Percentiles rank a stretch among this genome's conserved stretches.
These are phyloP conservation scores for Nicotiana knightiana DNA, from an alignment of 257 asterid genomes.

Conservation along the genomic window DNA sequence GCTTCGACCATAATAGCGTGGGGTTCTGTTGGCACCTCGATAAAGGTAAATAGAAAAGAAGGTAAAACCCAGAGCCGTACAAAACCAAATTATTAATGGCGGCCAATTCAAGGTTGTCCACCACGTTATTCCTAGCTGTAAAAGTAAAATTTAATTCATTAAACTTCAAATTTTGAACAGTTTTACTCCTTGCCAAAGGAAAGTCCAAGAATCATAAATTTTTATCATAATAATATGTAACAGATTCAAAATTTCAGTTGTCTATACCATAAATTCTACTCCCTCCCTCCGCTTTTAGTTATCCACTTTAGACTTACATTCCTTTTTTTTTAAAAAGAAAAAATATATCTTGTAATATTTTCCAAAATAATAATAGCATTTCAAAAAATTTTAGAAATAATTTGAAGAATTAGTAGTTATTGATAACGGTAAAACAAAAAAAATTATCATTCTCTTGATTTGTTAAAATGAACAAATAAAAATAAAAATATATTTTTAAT, in stretches of 20 bases:
- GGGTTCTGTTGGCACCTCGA: slow-evolving; percentile 18
- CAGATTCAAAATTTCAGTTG: background rate
- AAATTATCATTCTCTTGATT: too few species aligned
- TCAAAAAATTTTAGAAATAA: too few species aligned
- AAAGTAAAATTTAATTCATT: slow-evolving; percentile 5
- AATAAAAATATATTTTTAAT: too few species aligned
- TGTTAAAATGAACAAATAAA: too few species aligned
- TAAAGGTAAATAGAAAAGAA: slow-evolving; percentile 30
- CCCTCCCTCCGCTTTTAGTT: too few species aligned
- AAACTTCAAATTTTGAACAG: background rate
- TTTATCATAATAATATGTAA: background rate
- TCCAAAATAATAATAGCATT: too few species aligned
- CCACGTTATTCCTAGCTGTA: slow-evolving; percentile 71
- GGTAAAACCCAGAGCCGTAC: slow-evolving; percentile 46
- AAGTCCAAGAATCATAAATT: background rate
- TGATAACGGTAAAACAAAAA: too few species aligned
- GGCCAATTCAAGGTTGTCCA: slow-evolving; percentile 59
- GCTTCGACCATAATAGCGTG: slow-evolving; percentile 4
- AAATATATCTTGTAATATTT: too few species aligned
- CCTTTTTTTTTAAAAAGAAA: too few species aligned
- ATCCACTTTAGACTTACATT: too few species aligned
- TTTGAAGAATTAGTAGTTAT: too few species aligned
- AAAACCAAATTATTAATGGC: slow-evolving; percentile 38
- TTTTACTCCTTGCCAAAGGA: background rate
- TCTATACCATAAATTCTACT: background rate